Evolutionary conservation across 352 stramenopile species (phyloP).

Genomic region (Phytopythium montanum): DNA sequence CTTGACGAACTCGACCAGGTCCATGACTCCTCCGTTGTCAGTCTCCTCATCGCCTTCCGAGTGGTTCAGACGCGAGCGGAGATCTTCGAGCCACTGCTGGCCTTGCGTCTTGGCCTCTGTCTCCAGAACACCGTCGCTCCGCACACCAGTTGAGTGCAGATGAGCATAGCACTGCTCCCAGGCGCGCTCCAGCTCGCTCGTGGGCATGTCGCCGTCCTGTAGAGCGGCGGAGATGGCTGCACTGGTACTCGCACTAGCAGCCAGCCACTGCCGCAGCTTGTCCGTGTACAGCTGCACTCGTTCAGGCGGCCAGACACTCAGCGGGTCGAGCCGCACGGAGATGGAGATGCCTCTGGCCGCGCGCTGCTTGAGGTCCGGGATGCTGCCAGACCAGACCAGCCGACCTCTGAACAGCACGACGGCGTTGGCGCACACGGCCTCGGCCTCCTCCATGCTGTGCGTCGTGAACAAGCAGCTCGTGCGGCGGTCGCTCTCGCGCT

Average conservation of each 20-base stretch:
- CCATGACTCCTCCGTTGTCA: neutral
- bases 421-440: constrained; percentile 79
- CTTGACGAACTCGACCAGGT: constrained; percentile 61
- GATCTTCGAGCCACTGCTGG: constrained; percentile 37
- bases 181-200: constrained; percentile 40
- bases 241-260: constrained; percentile 9
- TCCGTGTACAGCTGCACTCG: constrained; percentile 39
- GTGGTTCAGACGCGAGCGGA: constrained; percentile 38
- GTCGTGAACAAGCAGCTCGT: constrained; percentile 82
- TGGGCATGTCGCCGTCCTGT: constrained; percentile 21
- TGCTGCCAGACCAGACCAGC: constrained; percentile 72
- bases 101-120: constrained; percentile 16
- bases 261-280: constrained; percentile 29
- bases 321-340: constrained; percentile 51
- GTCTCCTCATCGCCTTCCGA: constrained; percentile 16
- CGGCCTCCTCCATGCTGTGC: constrained; percentile 84
- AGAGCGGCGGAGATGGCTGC: constrained; percentile 9
- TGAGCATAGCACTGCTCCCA: constrained; percentile 47
- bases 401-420: constrained; percentile 74
- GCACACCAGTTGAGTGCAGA: constrained; percentile 17
- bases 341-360: constrained; percentile 66
- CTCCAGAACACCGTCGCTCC: constrained; percentile 10
- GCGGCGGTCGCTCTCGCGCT: constrained; percentile 35
- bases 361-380: constrained; percentile 76
- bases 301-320: constrained; percentile 33